Base-by-base conservation (phyloP, 2,329 filamentous ascomycete genomes). In the Exophiala bonariae region DNA sequence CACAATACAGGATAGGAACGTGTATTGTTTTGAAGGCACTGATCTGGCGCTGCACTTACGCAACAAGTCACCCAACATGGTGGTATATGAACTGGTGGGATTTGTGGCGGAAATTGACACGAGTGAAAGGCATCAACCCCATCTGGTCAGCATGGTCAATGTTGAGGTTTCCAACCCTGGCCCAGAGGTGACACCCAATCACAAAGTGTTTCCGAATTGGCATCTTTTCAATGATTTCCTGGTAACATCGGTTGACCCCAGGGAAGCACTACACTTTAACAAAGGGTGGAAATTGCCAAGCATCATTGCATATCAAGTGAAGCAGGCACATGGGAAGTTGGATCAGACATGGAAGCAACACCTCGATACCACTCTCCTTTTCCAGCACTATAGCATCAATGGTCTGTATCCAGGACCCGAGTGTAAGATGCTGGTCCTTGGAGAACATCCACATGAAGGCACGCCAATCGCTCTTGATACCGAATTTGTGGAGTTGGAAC, bases 221-320 rank as follows among this genome's bases (percentile, higher is more conserved):
- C 89, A 97, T 68, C 71, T 99, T 1, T 96, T 99, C 73, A 99
- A 99, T 59, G 93, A 99, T 68, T 99, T 99, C 61, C 71, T 96
- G 28, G 95, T 99, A 17, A 82, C 87, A 10, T 83, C 86, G 8
- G 81, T 96, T 13, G 81, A 85, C 23, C 79, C 81, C 20, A 85
- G 90, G 52, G 92, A 99, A 64, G 95, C 92, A 0, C 74, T 97
- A 14, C 83, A 86, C 18, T 99, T 97, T 67, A 91, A 92, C 52
- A 82, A 89, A 3, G 79, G 83, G 14, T 99, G 93, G 93, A 99
- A 97, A 71, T 77, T 89, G 40, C 93, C 93, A 1, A 90, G 89
- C 10, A 86, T 97, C 4, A 72, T 99, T 43, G 79, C 88, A 3
- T 99, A 88, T 68, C 93, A 99, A 65, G 72, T 86, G 20, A 95